Conservation (phyloP, 140 eudicot species). For the Oenanthe javanica region DNA sequence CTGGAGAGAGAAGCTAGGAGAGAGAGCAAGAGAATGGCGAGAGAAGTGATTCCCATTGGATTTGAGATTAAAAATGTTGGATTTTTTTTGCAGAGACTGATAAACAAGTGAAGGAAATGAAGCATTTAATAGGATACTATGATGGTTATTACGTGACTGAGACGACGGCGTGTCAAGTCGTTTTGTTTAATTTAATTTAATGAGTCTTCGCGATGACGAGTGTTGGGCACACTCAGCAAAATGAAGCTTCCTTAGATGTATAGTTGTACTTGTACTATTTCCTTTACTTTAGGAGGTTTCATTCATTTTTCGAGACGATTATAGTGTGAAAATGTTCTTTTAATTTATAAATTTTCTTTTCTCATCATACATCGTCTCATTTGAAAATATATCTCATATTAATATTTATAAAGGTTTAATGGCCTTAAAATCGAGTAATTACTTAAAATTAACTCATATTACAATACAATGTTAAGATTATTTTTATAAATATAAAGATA, state of each 20-base stretch:
- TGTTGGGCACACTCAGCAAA: not conserved
- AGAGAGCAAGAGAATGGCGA: constrained; percentile 11
- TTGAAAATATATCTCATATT: no score
- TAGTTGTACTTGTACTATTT: not conserved
- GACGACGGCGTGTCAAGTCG: not conserved
- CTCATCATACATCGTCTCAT: no score
- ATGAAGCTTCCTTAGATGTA: not conserved
- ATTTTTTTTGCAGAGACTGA: not conserved
- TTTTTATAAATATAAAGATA: no score
- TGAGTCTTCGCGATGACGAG: not conserved
- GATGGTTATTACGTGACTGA: not conserved
- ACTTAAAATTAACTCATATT: no score
- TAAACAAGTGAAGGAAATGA: not conserved
- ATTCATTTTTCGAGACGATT: not conserved
- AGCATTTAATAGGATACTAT: not conserved
- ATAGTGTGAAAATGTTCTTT: not conserved
- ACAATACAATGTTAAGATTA: no score
- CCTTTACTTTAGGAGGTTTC: not conserved
- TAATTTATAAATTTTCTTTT: not conserved
- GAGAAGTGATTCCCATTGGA: not conserved
- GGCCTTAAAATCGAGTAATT: no score
- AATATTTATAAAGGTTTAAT: no score
- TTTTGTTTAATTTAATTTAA: not conserved
- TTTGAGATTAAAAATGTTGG: not conserved
- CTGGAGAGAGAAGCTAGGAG: constrained; percentile 16